phyloP scores from a whole-genome alignment of 352 stramenopile species.

The Phytopythium montanum region DNA sequence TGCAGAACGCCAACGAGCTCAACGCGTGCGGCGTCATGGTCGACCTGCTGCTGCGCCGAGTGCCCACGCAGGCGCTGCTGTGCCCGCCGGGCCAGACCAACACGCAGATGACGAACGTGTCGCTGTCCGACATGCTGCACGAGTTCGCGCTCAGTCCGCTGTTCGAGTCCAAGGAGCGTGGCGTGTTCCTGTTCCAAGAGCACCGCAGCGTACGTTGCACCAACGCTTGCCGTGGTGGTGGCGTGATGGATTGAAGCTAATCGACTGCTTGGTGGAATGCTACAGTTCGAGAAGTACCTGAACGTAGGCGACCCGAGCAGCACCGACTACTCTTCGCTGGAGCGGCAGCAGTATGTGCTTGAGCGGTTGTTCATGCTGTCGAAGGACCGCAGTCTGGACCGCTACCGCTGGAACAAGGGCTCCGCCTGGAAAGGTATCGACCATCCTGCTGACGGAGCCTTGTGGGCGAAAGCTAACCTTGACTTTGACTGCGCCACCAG shows the following conservation, averaged over 20 bases:
- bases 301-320: conserved; percentile 74
- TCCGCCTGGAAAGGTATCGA: conserved; percentile 59
- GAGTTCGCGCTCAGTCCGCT: conserved; percentile 56
- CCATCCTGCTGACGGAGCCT: too few relatives aligned
- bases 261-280: conserved; percentile 8
- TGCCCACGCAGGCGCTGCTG: conserved; percentile 69
- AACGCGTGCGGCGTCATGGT: conserved; percentile 78
- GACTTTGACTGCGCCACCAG: conserved; percentile 5
- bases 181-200: conserved; percentile 79
- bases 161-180: conserved; percentile 72
- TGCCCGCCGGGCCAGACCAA: conserved; percentile 67
- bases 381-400: conserved; percentile 81
- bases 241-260: not conserved
- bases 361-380: conserved; percentile 85
- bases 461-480: not conserved
- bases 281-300: conserved; percentile 85
- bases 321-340: conserved; percentile 67
- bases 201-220: conserved; percentile 61
- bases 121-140: conserved; percentile 72
- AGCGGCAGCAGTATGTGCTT: conserved; percentile 82
- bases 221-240: not conserved
- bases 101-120: conserved; percentile 77
- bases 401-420: conserved; percentile 82
- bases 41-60: conserved; percentile 67
- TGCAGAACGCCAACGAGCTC: conserved; percentile 77